Conservation (phyloP, 2,329 filamentous ascomycete genomes). For the Xylariaceae sp. region DNA sequence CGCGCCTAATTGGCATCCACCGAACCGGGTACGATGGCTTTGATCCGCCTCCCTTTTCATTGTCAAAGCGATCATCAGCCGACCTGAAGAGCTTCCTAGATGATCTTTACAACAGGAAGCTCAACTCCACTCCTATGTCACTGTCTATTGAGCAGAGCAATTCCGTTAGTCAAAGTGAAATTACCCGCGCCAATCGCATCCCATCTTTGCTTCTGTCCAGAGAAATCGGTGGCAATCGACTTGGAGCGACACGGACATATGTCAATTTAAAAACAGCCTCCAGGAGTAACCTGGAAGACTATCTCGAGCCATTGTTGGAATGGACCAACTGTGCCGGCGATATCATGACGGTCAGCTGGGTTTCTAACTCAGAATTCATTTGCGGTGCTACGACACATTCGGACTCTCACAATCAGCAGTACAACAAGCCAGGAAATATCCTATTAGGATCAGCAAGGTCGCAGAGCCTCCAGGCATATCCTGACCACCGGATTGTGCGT, state of each 20-base stretch:
- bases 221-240: constrained; percentile 44
- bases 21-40: constrained; percentile 16
- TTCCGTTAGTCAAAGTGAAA: constrained; percentile 24
- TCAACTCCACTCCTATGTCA: constrained; percentile 16
- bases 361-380: constrained; percentile 50
- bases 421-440: constrained; percentile 62
- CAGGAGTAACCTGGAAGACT: constrained; percentile 46
- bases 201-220: constrained; percentile 45
- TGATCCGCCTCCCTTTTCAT: constrained; percentile 14
- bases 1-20: constrained; percentile 18
- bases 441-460: constrained; percentile 47
- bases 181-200: constrained; percentile 30
- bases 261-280: constrained; percentile 45
- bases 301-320: constrained; percentile 46
- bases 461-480: constrained; percentile 46
- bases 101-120: constrained; percentile 31
- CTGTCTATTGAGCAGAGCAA: constrained; percentile 33
- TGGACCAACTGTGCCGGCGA: constrained; percentile 62
- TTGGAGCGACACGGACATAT: constrained; percentile 39
- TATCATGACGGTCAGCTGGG: constrained; percentile 56
- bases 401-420: constrained; percentile 60
- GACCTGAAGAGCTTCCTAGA: constrained; percentile 37
- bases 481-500: constrained; percentile 55
- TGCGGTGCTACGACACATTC: constrained; percentile 61
- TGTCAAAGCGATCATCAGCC: constrained; percentile 24